Conservation (phyloP, 2,329 filamentous ascomycete genomes). For the Pleomassaria siparia region DNA sequence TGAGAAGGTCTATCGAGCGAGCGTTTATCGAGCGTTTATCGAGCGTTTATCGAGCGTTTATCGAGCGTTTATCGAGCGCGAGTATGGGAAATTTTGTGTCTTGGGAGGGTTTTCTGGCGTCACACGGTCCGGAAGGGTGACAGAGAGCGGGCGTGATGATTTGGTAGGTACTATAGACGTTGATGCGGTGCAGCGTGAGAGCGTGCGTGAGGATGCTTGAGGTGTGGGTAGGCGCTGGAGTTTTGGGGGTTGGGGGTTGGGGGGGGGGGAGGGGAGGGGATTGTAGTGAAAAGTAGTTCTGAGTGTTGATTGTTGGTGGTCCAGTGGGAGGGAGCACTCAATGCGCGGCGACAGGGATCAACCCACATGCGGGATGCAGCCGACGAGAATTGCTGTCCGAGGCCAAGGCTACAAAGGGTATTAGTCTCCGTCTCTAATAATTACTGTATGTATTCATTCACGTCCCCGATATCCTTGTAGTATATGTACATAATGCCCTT, state of each 20-base stretch:
- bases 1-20: too few species aligned
- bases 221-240: not conserved
- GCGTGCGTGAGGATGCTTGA: not conserved
- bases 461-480: not conserved
- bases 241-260: not conserved
- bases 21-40: too few species aligned
- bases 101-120: slow-evolving; percentile 24
- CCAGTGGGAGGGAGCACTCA: not conserved
- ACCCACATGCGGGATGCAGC: not conserved
- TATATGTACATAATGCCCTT: not conserved
- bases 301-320: not conserved
- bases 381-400: not conserved
- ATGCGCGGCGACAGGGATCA: slow-evolving; percentile 4
- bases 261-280: not conserved
- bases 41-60: too few species aligned
- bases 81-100: slow-evolving; percentile 7
- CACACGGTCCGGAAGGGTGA: slow-evolving; percentile 20
- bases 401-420: too few species aligned
- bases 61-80: slow-evolving; percentile 3
- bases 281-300: too few species aligned
- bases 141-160: not conserved
- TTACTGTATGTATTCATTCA: not conserved
- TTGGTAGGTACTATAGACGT: not conserved
- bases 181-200: slow-evolving; percentile 3
- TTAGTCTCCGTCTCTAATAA: too few species aligned